phyloP scores from a whole-genome alignment of 2,329 filamentous ascomycete genomes.

The Chaetomium strumarium region DNA sequence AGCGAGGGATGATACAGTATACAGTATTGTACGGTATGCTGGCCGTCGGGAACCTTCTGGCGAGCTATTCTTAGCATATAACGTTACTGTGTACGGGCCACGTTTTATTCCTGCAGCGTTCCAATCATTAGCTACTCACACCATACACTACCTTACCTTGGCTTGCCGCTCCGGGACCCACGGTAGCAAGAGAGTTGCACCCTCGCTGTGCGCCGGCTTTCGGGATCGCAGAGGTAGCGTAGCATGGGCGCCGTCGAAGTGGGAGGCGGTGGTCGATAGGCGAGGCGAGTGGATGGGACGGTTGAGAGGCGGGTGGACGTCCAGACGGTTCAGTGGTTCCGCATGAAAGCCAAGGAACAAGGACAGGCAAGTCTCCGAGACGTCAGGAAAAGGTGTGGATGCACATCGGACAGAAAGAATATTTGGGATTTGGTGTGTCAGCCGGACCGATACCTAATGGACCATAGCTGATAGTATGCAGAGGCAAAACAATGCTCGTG shows the following conservation, averaged over 20 bases:
- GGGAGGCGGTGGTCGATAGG: slow-evolving; percentile 17
- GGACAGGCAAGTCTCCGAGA: neutral
- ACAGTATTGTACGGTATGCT: no score
- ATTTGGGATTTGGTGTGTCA: no score
- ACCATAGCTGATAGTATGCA: no score
- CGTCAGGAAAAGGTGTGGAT: neutral
- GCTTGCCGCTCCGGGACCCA: slow-evolving; percentile 30
- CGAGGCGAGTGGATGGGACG: slow-evolving; percentile 13
- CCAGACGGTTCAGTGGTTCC: neutral
- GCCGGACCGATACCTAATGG: no score
- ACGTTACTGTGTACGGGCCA: no score
- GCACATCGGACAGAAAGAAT: neutral
- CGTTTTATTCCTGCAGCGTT: slow-evolving; percentile 29
- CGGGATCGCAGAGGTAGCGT: slow-evolving; percentile 20
- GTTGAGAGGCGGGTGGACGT: neutral
- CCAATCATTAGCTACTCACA: slow-evolving; percentile 24
- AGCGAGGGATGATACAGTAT: slow-evolving; percentile 10
- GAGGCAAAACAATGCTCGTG: no score
- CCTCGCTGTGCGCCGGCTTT: slow-evolving; percentile 23
- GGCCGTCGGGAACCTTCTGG: slow-evolving; percentile 17
- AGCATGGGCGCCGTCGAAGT: slow-evolving; percentile 9
- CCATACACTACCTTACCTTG: slow-evolving; percentile 13
- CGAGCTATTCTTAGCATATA: slow-evolving; percentile 31
- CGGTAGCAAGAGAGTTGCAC: slow-evolving; percentile 28
- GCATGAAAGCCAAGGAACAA: slow-evolving; percentile 6